Percentiles rank a stretch among this genome's conserved stretches.
phyloP scores from a whole-genome alignment of 805 yeast genomes.

The Yarrowia deformans region DNA sequence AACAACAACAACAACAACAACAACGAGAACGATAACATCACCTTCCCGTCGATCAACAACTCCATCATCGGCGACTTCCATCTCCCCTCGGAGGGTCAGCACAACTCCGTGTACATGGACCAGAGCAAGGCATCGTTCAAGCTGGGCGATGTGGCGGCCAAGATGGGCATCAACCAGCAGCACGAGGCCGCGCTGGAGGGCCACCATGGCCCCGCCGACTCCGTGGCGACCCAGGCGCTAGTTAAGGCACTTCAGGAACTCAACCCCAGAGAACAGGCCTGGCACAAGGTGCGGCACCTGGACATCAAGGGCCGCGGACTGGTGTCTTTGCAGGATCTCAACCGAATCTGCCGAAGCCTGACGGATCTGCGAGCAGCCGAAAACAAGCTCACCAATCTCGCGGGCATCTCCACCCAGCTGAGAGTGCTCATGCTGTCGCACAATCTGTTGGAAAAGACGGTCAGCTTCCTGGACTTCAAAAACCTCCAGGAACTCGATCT shows the following conservation, averaged over 20 bases:
- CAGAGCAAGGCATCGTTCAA: slow-evolving; percentile 17
- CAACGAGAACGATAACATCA: too few species aligned
- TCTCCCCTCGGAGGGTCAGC: slow-evolving; percentile 17
- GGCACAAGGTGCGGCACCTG: slow-evolving; percentile 54
- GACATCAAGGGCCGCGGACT: slow-evolving; percentile 51
- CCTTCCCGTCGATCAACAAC: slow-evolving; percentile 10
- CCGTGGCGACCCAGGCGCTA: slow-evolving; percentile 45
- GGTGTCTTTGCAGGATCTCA: slow-evolving; percentile 54
- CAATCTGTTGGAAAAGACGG: slow-evolving; percentile 55
- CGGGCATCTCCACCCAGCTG: slow-evolving; percentile 56
- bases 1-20: too few species aligned
- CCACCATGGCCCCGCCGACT: slow-evolving; percentile 32
- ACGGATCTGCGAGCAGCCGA: slow-evolving; percentile 52
- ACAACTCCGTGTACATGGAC: slow-evolving; percentile 37
- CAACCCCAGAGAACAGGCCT: slow-evolving; percentile 50
- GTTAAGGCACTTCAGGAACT: slow-evolving; percentile 56
- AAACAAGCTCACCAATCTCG: slow-evolving; percentile 54
- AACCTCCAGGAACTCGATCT: slow-evolving; percentile 56
- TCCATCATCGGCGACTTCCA: slow-evolving; percentile 28
- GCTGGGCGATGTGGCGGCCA: slow-evolving; percentile 6
- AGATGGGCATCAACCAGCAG: neutral
- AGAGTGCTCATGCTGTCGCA: slow-evolving; percentile 52
- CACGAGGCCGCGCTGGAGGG: slow-evolving; percentile 35
- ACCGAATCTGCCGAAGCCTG: slow-evolving; percentile 55
- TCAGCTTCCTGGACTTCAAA: slow-evolving; percentile 53